Conservation (phyloP, 164 flowering plant species). For the Buxus sempervirens region DNA sequence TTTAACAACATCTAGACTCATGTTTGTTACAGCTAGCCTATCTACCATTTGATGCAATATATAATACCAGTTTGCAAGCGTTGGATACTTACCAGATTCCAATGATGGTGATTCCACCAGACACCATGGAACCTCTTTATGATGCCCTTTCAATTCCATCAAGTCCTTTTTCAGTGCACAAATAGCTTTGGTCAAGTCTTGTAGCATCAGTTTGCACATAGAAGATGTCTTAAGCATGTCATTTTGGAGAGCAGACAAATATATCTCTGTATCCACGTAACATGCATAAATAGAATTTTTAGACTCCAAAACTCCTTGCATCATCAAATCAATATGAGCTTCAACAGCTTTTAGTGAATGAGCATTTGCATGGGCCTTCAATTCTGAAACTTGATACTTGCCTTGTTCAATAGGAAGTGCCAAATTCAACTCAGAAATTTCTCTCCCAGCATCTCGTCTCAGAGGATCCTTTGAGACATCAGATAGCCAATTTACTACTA, state of each 20-base stretch:
- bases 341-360: conserved; percentile 16
- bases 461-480: conserved; percentile 13
- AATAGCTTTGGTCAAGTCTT: conserved; percentile 23
- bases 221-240: conserved; percentile 17
- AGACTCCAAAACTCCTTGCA: conserved; percentile 25
- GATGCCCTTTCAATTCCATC: conserved; percentile 14
- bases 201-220: conserved; percentile 18
- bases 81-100: conserved; percentile 4
- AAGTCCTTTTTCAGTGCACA: conserved; percentile 22
- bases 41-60: conserved; percentile 25
- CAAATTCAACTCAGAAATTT: conserved; percentile 10
- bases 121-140: neutral
- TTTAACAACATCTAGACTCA: conserved; percentile 24
- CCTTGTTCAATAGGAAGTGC: neutral
- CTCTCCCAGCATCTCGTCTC: conserved; percentile 8
- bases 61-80: conserved; percentile 15
- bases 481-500: conserved; percentile 29
- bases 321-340: conserved; percentile 26
- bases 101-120: conserved; percentile 8
- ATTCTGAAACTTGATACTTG: conserved; percentile 1
- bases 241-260: conserved; percentile 20
- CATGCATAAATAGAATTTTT: conserved; percentile 23
- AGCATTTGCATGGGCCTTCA: conserved; percentile 17
- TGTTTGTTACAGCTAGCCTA: conserved; percentile 34
- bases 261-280: conserved; percentile 27